Evolutionary conservation across 2,329 filamentous ascomycete genomes (phyloP).

Genomic region (Beauveria rudraprayagi): DNA sequence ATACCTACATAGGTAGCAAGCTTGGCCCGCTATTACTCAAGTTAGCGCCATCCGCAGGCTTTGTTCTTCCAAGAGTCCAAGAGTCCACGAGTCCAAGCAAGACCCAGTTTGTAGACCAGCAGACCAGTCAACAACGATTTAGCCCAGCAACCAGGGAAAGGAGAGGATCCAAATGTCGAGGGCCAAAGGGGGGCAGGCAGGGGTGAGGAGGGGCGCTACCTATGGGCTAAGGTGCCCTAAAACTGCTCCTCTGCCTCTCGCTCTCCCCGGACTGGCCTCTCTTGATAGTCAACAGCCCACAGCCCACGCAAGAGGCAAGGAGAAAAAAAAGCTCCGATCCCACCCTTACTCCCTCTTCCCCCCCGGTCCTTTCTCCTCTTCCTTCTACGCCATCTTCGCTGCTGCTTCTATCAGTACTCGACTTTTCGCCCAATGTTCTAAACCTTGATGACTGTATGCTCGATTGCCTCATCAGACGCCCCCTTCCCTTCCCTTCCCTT

Average conservation of each 20-base stretch:
- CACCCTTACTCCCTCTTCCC: not conserved
- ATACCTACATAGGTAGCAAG: too few relatives aligned
- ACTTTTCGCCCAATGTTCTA: not conserved
- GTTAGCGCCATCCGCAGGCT: too few relatives aligned
- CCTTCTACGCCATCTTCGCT: not conserved
- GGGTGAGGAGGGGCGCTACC: not conserved
- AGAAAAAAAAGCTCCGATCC: conserved; percentile 11
- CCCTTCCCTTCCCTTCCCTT: not conserved
- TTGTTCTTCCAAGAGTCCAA: too few relatives aligned
- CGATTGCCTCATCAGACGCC: not conserved
- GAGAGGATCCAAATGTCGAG: too few relatives aligned
- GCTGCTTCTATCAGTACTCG: not conserved
- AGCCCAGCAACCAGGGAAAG: not conserved
- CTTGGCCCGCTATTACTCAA: too few relatives aligned
- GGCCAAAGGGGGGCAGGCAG: not conserved
- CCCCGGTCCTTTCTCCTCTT: not conserved
- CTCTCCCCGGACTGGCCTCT: conserved; percentile 6
- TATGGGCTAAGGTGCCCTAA: not conserved
- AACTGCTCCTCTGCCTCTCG: not conserved
- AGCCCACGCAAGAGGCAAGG: not conserved
- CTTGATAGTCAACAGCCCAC: not conserved
- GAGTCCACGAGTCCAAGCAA: too few relatives aligned
- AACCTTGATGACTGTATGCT: conserved; percentile 6
- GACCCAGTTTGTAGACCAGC: too few relatives aligned
- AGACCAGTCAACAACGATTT: too few relatives aligned